phyloP scores from a whole-genome alignment of 1,284 basidiomycete genomes.

The Somion occarium region DNA sequence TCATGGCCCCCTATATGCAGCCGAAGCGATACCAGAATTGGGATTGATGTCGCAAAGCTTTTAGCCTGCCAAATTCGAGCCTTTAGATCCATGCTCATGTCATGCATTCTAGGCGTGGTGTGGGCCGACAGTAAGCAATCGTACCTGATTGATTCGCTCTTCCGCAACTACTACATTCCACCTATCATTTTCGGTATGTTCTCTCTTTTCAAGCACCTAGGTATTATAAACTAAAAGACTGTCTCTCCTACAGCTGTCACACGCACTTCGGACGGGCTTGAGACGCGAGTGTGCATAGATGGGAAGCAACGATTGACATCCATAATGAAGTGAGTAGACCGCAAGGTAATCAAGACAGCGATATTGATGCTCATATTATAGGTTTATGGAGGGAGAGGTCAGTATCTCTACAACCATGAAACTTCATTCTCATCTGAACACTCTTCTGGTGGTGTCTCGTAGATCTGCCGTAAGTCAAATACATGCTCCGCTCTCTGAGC shows the following conservation, averaged over 20 bases:
- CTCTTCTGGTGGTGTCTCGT: background rate
- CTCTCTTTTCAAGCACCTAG: background rate
- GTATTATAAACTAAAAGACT: no score
- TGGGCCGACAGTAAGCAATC: constrained; percentile 45
- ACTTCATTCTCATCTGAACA: no score
- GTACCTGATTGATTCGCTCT: constrained; percentile 37
- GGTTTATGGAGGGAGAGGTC: constrained; percentile 72
- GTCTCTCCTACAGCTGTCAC: constrained; percentile 35
- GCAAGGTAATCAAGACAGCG: no score
- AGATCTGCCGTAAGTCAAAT: constrained; percentile 9
- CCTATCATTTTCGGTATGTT: constrained; percentile 65
- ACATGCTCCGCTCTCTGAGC: background rate
- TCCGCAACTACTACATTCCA: constrained; percentile 40
- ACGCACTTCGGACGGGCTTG: constrained; percentile 50
- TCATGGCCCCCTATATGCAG: no score
- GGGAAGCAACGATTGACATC: constrained; percentile 78
- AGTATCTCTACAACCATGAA: constrained; percentile 17
- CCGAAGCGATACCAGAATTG: no score
- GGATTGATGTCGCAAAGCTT: no score
- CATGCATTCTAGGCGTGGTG: constrained; percentile 50
- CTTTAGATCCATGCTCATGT: no score
- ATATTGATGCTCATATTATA: constrained; percentile 18
- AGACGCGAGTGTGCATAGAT: constrained; percentile 66
- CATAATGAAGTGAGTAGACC: constrained; percentile 54
- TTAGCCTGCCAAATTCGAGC: no score